A percentile compares a stretch with the other conserved stretches of the same genome.
Conservation (phyloP, 257 asterid species). For the Ilex aquifolium region DNA sequence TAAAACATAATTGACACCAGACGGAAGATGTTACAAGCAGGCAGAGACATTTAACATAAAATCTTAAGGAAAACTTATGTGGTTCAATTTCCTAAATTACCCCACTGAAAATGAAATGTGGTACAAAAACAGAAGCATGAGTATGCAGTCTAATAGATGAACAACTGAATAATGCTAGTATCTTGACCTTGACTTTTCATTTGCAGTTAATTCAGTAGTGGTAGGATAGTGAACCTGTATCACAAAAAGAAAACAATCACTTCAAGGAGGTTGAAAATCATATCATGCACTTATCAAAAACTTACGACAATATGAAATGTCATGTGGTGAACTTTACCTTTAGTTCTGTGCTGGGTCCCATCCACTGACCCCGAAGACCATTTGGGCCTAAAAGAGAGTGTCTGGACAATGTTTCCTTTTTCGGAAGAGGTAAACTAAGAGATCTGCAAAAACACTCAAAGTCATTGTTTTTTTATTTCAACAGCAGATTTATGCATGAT, state of each 20-base stretch:
- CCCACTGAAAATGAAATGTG: not conserved
- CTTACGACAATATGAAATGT: constrained; percentile 7
- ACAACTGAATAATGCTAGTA: constrained; percentile 13
- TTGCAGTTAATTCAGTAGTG: constrained; percentile 38
- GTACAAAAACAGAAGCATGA: not conserved
- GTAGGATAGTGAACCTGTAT: constrained; percentile 84
- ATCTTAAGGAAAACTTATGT: not conserved
- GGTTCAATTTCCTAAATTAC: not conserved
- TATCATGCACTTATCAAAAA: not conserved
- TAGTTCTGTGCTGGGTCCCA: constrained; percentile 57
- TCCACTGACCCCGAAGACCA: constrained; percentile 89
- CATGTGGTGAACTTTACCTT: constrained; percentile 41
- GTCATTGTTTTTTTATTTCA: no score
- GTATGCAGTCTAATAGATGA: not conserved
- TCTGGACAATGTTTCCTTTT: constrained; percentile 86
- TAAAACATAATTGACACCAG: constrained; percentile 28
- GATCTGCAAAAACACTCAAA: constrained; percentile 37
- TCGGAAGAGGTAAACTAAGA: constrained; percentile 70
- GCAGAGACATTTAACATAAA: not conserved
- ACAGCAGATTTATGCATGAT: no score
- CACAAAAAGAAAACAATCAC: constrained; percentile 11
- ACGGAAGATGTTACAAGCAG: constrained; percentile 21
- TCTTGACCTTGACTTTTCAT: constrained; percentile 63
- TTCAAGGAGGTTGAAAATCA: constrained; percentile 9
- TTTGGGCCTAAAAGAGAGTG: constrained; percentile 84